These are phyloP conservation scores for Ceratobasidium sp. DNA, from an alignment of 1,284 basidiomycete species.

Conservation along the genomic window DNA sequence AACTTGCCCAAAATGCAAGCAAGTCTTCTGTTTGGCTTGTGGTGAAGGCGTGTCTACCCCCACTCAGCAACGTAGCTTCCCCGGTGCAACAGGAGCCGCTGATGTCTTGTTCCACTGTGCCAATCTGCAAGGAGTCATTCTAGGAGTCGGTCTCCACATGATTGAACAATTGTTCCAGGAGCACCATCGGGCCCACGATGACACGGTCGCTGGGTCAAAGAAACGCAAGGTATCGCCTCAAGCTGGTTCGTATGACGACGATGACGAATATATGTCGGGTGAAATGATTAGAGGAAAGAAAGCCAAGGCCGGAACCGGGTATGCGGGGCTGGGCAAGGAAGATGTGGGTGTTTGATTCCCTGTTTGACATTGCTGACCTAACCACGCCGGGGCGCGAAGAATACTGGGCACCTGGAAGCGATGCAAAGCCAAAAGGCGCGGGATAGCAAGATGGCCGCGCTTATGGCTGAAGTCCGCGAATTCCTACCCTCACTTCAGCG, in stretches of 20 bases:
- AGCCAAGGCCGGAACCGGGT: conserved; percentile 77
- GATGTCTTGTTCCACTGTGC: conserved; percentile 81
- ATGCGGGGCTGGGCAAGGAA: conserved; percentile 77
- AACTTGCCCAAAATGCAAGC: conserved; percentile 68
- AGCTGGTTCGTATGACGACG: conserved; percentile 56
- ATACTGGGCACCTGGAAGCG: conserved; percentile 76
- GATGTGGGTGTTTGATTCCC: conserved; percentile 64
- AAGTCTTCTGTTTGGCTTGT: conserved; percentile 80
- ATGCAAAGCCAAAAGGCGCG: conserved; percentile 69
- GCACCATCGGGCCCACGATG: conserved; percentile 57
- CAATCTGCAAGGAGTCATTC: conserved; percentile 81
- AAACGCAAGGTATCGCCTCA: conserved; percentile 47
- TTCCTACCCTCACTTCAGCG: conserved; percentile 81
- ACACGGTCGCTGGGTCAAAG: conserved; percentile 49
- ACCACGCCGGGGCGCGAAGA: conserved; percentile 54
- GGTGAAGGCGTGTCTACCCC: conserved; percentile 67
- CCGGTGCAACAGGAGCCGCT: conserved; percentile 50
- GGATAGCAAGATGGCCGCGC: conserved; percentile 69
- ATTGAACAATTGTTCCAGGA: conserved; percentile 71
- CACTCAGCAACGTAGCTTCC: conserved; percentile 14
- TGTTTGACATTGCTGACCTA: too few relatives aligned
- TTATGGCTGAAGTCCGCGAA: conserved; percentile 71
- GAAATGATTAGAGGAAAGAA: conserved; percentile 60
- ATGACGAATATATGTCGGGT: conserved; percentile 57
- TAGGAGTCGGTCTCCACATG: conserved; percentile 83